Conservation (phyloP, 2,329 filamentous ascomycete species). For the Lecanoromycetidae sp. region DNA sequence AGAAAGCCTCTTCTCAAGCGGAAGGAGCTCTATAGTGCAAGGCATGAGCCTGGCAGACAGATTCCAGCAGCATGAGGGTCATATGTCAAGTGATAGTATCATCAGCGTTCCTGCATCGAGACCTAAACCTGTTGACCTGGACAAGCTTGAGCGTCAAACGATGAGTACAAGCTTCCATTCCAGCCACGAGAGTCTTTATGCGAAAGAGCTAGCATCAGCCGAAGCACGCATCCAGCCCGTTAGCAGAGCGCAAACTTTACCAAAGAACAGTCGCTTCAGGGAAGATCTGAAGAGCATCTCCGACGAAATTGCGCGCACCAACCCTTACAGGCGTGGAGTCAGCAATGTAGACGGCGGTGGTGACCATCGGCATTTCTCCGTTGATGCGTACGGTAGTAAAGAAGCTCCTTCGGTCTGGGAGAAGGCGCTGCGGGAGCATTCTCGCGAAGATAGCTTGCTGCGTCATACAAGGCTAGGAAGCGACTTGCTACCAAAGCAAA, state of each 20-base stretch:
- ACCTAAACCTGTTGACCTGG: background rate
- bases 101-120: conserved; percentile 3
- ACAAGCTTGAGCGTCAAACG: conserved; percentile 6
- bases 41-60: conserved; percentile 2
- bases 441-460: conserved; percentile 9
- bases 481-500: conserved; percentile 1
- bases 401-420: conserved; percentile 13
- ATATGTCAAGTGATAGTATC: background rate
- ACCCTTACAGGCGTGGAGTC: conserved; percentile 8
- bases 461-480: conserved; percentile 12
- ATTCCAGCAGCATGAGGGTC: background rate
- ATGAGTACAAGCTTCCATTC: conserved; percentile 3
- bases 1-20: conserved; percentile 6
- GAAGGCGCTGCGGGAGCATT: conserved; percentile 15
- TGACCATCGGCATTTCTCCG: conserved; percentile 6
- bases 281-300: conserved; percentile 10
- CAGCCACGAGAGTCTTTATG: conserved; percentile 5
- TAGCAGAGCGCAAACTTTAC: conserved; percentile 4
- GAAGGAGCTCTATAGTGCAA: background rate
- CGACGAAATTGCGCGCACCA: conserved; percentile 8
- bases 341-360: conserved; percentile 14
- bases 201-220: conserved; percentile 9
- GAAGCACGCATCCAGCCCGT: conserved; percentile 6
- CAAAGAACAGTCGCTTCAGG: conserved; percentile 2
- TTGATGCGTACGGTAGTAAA: background rate